Evolutionary conservation across 2,329 filamentous ascomycete genomes (phyloP).

Genomic region (Talaromyces sp.): DNA sequence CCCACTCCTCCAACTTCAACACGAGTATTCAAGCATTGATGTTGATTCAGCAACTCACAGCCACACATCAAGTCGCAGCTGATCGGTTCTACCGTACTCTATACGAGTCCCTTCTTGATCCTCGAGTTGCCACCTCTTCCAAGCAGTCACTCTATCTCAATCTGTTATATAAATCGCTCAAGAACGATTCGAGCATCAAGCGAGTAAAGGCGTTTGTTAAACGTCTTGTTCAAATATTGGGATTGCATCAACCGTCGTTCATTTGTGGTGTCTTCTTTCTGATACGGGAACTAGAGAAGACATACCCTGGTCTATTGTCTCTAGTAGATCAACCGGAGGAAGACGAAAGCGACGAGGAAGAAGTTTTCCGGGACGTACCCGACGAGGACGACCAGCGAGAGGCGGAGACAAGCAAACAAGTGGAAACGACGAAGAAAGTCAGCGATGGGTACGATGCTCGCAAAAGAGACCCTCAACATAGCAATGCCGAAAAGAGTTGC

Average conservation of each 20-base stretch:
- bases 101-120: constrained; percentile 91
- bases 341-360: constrained; percentile 66
- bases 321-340: constrained; percentile 79
- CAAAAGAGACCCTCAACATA: constrained; percentile 87
- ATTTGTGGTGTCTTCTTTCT: constrained; percentile 91
- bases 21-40: constrained; percentile 94
- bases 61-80: constrained; percentile 72
- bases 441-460: constrained; percentile 69
- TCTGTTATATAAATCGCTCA: constrained; percentile 80
- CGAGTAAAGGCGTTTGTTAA: constrained; percentile 96
- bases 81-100: constrained; percentile 94
- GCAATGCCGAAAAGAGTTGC: constrained; percentile 88
- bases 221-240: constrained; percentile 80
- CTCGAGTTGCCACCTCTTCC: constrained; percentile 80
- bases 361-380: constrained; percentile 65
- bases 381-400: constrained; percentile 51
- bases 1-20: constrained; percentile 98
- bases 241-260: constrained; percentile 87
- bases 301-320: constrained; percentile 75
- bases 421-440: constrained; percentile 30
- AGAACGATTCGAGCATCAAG: constrained; percentile 83
- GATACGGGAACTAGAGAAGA: constrained; percentile 72
- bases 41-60: constrained; percentile 87
- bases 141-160: constrained; percentile 97
- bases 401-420: constrained; percentile 18